Evolutionary conservation across 2,329 filamentous ascomycete species (phyloP).

Genomic region (Arthrobotrys megalospora): DNA sequence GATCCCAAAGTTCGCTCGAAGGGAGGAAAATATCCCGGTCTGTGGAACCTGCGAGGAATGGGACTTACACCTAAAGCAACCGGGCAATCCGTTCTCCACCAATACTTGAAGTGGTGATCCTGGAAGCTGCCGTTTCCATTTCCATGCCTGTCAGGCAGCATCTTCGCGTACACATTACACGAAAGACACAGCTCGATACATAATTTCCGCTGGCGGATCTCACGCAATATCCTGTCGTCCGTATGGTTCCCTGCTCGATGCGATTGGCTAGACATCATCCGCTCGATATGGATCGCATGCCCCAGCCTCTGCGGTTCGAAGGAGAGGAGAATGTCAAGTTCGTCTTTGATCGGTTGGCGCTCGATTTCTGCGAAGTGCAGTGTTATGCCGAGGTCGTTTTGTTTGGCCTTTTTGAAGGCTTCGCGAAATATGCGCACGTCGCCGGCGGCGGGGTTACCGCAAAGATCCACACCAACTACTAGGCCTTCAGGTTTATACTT

Average conservation of each 20-base stretch:
- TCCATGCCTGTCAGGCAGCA: constrained; percentile 73
- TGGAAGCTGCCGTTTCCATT: constrained; percentile 69
- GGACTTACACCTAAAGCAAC: constrained; percentile 79
- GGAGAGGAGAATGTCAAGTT: constrained; percentile 76
- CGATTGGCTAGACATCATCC: constrained; percentile 17
- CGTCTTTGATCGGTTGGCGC: constrained; percentile 72
- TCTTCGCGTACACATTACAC: constrained; percentile 83
- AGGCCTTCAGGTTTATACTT: constrained; percentile 70
- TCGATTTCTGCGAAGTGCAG: constrained; percentile 83
- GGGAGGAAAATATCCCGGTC: background rate
- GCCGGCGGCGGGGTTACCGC: constrained; percentile 78
- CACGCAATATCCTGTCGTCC: constrained; percentile 73
- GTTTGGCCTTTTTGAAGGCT: constrained; percentile 74
- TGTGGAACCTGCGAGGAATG: constrained; percentile 10
- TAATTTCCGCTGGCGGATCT: constrained; percentile 73
- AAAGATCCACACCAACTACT: constrained; percentile 82
- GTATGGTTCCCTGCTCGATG: constrained; percentile 67
- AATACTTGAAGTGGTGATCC: constrained; percentile 84
- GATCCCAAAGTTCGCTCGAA: background rate
- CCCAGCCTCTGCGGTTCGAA: constrained; percentile 80
- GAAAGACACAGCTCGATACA: constrained; percentile 84
- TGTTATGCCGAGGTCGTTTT: constrained; percentile 75
- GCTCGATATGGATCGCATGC: constrained; percentile 78
- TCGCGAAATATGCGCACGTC: constrained; percentile 74
- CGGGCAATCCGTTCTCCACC: constrained; percentile 74